Base-by-base conservation (phyloP, 2,329 filamentous ascomycete genomes). In the Herpotrichia juniperi region DNA sequence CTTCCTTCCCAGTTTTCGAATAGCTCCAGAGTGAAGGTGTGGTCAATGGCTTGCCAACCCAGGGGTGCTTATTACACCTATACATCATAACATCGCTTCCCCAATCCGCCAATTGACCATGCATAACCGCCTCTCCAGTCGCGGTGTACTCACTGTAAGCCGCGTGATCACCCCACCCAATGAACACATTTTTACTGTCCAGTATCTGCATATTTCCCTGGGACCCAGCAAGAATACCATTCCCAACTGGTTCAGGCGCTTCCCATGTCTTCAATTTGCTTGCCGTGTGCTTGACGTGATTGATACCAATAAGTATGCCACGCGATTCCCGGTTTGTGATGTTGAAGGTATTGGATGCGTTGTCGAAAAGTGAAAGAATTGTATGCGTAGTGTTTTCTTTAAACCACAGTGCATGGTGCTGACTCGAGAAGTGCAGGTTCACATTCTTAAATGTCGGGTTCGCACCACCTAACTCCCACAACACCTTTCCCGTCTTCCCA, bases 131-230 rank as follows among this genome's bases (percentile, higher is more conserved):
- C 8, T 75, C 67, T 8, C 83, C 83, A n/a, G 79, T 75, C 1
- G 71, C 58, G 0, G 73, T 73, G 58, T 81, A 62, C 48, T 79
- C 77, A 6, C 76, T 77, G n/a, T 74, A 74, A 39, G 76, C 17
- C 6, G 68, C 63, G 25, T 71, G 63, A 51, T 77, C 69, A 4
- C 84, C 83, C 83, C 83, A 87, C 55, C 82, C 81, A 28, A 86
- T 78, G 35, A 86, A 69, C 6, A 78, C 78, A 51, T 83, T 81
- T 28, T 80, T 80, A 46, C 79, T 79, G 0, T 80, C 76, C 0
- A 87, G 74, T 5, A 83, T 60, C 56, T 87, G 83, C 26, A 81
- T 78, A 52, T 76, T 80, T 1, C 79, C 80, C 53, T 82, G 80
- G 0, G 81, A 83, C 40, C 76, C 79, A 24, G 81, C 77, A 0